phyloP scores from a whole-genome alignment of 2,329 filamentous ascomycete genomes.

The Hirsutella rhossiliensis region DNA sequence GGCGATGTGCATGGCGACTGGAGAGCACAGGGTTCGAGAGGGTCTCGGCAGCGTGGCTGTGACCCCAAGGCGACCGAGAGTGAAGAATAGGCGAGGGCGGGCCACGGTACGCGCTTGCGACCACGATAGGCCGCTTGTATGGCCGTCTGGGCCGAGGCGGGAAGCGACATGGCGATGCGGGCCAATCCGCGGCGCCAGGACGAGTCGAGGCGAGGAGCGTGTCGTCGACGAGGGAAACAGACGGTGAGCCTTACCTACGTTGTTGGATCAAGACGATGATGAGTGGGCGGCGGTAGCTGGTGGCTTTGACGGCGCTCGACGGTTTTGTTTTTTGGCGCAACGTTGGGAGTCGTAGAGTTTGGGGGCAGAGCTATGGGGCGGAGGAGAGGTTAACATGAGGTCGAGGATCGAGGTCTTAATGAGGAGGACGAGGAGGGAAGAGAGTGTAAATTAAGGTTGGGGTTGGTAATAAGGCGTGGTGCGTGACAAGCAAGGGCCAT shows the following conservation, averaged over 20 bases:
- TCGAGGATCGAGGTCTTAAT: background rate
- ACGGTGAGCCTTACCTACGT: too few species aligned
- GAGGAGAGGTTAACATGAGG: background rate
- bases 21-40: background rate
- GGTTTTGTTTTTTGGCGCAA: too few species aligned
- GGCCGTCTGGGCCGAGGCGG: background rate
- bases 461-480: slow-evolving; percentile 3
- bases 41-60: background rate
- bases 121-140: background rate
- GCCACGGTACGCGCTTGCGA: background rate
- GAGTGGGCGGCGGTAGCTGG: too few species aligned
- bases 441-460: slow-evolving; percentile 8
- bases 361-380: too few species aligned
- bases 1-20: slow-evolving; percentile 17
- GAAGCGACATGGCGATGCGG: slow-evolving; percentile 1
- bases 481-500: slow-evolving; percentile 12
- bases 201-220: background rate
- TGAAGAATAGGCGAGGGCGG: slow-evolving; percentile 2
- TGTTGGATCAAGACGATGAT: too few species aligned
- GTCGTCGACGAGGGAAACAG: background rate
- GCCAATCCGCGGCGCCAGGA: background rate
- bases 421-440: slow-evolving; percentile 2
- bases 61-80: background rate
- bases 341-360: too few species aligned
- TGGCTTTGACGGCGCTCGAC: too few species aligned